These are phyloP conservation scores for Neofusicoccum cordaticola DNA, from an alignment of 2,329 filamentous ascomycete genomes.

Conservation along the genomic window DNA sequence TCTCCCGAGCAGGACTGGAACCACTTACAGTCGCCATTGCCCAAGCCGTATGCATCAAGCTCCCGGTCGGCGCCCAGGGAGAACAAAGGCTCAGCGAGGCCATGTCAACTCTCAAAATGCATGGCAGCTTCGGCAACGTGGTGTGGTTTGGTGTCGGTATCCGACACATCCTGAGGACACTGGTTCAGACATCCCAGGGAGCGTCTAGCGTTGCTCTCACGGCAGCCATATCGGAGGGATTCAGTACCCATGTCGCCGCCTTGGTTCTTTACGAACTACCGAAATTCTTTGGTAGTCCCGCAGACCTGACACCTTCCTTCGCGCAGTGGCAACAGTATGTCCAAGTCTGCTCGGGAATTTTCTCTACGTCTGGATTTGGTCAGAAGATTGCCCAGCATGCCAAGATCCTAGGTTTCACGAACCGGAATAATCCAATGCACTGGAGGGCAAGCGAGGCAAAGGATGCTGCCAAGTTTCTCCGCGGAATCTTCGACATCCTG, in stretches of 20 bases:
- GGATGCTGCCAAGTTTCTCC: too few species aligned
- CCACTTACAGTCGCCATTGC: constrained; percentile 20
- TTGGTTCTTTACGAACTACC: background rate
- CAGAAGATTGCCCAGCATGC: too few species aligned
- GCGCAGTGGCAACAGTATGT: constrained; percentile 17
- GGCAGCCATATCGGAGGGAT: background rate
- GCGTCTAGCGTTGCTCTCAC: constrained; percentile 18
- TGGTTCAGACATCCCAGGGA: constrained; percentile 20
- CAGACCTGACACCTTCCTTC: constrained; percentile 15
- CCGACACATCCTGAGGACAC: constrained; percentile 18
- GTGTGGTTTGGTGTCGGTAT: constrained; percentile 21
- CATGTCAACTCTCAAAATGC: constrained; percentile 15
- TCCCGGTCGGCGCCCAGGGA: constrained; percentile 18
- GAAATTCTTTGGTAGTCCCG: background rate
- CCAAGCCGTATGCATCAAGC: constrained; percentile 15
- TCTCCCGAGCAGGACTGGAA: constrained; percentile 19
- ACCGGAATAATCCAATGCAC: too few species aligned
- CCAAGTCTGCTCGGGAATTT: background rate
- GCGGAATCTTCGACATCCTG: too few species aligned
- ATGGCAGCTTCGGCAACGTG: constrained; percentile 13
- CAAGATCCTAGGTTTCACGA: too few species aligned
- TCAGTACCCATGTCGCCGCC: background rate
- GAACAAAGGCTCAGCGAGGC: constrained; percentile 18
- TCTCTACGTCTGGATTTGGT: too few species aligned
- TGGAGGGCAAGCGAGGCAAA: too few species aligned